Percentiles rank a stretch among this genome's conserved stretches.
Evolutionary conservation across 495 filamentous ascomycete species (phyloP).

Genomic region (Chaetomidium leptoderma): DNA sequence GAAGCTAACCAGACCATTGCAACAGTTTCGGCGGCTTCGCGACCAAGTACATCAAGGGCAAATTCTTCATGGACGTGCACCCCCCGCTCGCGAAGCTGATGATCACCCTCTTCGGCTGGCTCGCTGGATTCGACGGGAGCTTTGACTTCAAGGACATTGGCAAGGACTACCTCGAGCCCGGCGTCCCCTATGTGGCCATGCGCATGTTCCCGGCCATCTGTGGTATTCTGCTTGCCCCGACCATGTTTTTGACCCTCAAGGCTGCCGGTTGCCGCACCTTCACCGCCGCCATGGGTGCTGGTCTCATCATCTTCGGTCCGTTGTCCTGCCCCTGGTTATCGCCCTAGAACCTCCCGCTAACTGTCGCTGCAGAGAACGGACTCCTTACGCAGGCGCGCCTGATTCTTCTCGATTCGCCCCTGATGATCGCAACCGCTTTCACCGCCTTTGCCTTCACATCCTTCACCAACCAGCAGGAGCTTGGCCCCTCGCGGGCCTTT

Average conservation of each 20-base stretch:
- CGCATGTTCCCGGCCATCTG: slow-evolving; percentile 84
- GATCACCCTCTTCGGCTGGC: slow-evolving; percentile 89
- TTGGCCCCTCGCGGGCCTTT: slow-evolving; percentile 83
- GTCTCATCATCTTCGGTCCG: slow-evolving; percentile 84
- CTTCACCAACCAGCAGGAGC: slow-evolving; percentile 95
- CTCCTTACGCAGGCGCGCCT: slow-evolving; percentile 90
- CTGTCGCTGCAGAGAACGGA: slow-evolving; percentile 67
- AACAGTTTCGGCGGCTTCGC: slow-evolving; percentile 93
- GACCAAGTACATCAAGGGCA: slow-evolving; percentile 96
- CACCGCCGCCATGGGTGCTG: slow-evolving; percentile 75
- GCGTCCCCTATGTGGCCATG: slow-evolving; percentile 97
- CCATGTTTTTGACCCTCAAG: slow-evolving; percentile 92
- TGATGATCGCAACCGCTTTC: slow-evolving; percentile 89
- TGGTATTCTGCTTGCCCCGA: slow-evolving; percentile 80
- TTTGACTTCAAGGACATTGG: slow-evolving; percentile 99
- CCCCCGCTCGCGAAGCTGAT: slow-evolving; percentile 95
- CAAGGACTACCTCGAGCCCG: slow-evolving; percentile 93
- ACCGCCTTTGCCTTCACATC: slow-evolving; percentile 86
- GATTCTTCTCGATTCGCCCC: slow-evolving; percentile 91
- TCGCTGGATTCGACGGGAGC: slow-evolving; percentile 89
- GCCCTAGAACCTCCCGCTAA: background rate
- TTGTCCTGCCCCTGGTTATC: background rate
- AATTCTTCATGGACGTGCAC: slow-evolving; percentile 99
- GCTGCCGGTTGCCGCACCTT: slow-evolving; percentile 81
- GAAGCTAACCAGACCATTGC: slow-evolving; percentile 22